Evolutionary conservation across 441 rosid genomes (phyloP), one percentile per base, ranked within the genome.

Genomic region (Hura crepitans): DNA sequence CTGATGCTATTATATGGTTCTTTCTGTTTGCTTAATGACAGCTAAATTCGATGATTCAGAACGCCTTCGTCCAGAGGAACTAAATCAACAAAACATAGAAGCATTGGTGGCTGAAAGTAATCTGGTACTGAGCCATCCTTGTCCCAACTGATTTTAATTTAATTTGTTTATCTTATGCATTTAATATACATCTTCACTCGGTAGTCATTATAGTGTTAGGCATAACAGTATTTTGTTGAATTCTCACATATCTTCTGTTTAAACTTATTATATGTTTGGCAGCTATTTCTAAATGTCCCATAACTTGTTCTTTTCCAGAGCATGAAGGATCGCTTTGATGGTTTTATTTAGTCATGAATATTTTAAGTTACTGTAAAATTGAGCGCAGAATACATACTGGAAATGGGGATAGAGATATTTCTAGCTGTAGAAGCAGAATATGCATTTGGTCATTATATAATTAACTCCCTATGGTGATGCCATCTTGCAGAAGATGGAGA

Each of bases 21-120:
- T 62, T 66, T 74, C 61, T 46, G 71, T 67, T 76, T 73, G 68
- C 68, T 70, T 5, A 31, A 72, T 75, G 74, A 78, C 80, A 93
- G 98, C 85, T 70, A 86, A 65, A 73, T 74, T 86, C 28, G 92
- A 86, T 77, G 97, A 89, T 79, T 86, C 91, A 71, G 97, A 92
- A 72, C 85, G 88, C 69, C 94, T 95, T 79, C 93, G 92, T 68
- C 99, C 98, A 55, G 99, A 95, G 82, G 98, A 95, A 80, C 78
- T 95, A 62, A 95, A 95, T 84, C 99, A 95, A 76, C 98, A 90
- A 78, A 95, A 95, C 70, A 92, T 95, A 75, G 97, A 95, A 83
- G 99, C 98, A 56, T 81, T 92, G 78, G 97, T 95, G 58, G 99
- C 99, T 55, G 99, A 95, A 85, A 90, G 83, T 80, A 92, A 95